These are phyloP conservation scores for Euphorbia pulcherrima DNA, from an alignment of 345 rosid genomes.

Conservation along the genomic window DNA sequence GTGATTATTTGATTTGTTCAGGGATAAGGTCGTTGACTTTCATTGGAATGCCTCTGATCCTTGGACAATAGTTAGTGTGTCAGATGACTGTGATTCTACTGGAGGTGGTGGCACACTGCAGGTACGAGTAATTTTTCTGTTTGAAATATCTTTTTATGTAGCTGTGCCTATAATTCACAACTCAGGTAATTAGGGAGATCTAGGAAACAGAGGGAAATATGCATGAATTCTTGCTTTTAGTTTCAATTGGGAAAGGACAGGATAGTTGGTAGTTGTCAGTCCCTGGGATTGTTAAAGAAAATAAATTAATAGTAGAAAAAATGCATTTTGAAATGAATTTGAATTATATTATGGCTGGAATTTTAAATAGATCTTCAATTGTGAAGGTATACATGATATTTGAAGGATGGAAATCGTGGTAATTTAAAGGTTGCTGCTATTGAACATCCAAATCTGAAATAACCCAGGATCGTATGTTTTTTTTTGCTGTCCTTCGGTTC, in stretches of 20 bases:
- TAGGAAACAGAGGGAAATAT: background rate
- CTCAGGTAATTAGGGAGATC: background rate
- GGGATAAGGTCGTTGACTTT: constrained; percentile 96
- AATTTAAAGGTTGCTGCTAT: background rate
- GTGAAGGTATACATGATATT: background rate
- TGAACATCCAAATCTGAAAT: background rate
- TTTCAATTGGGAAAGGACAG: background rate
- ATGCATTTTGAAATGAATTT: background rate
- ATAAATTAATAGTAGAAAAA: background rate
- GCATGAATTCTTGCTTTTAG: background rate
- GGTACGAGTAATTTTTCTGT: constrained; percentile 34
- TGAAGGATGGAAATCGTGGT: background rate
- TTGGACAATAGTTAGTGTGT: constrained; percentile 93
- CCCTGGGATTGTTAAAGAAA: background rate
- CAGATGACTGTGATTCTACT: constrained; percentile 90
- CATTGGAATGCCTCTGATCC: constrained; percentile 90
- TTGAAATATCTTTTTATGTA: background rate
- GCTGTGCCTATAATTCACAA: background rate
- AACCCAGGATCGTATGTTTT: background rate
- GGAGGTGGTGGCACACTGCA: constrained; percentile 97
- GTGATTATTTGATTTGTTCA: constrained; percentile 13
- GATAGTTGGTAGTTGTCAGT: background rate
- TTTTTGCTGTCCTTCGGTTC: background rate
- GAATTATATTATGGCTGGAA: background rate
- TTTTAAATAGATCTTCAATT: background rate